Base-by-base conservation (phyloP, 768 basidiomycete genomes). In the Termitomyces sp. region DNA sequence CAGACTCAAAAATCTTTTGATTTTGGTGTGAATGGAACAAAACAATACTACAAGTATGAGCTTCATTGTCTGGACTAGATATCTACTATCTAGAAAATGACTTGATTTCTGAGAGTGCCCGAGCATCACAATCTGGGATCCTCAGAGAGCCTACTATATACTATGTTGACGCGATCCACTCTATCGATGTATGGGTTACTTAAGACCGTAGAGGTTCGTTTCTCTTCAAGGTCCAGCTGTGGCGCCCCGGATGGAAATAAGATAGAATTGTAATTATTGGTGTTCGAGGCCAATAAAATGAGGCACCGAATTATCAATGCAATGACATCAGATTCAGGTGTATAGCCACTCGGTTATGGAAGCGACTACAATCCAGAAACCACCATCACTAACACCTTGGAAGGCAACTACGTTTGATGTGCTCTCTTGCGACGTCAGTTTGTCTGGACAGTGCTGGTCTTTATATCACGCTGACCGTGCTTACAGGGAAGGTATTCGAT, bases 401-500 rank as follows among this genome's bases (percentile, higher is more conserved):
- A 48, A 45, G 29, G 4, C 50, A 15, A 15, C 50, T 37, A 36
- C 58, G 51, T 59, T 57, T 56, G 64, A 86, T 86, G 84, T 85
- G 84, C 73, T 82, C 81, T 65, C 79, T 83, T 47, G 77, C 80
- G 68, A 85, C 85, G 83, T 86, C 62, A 61, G 78, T 63, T 55
- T 53, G 60, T 62, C 59, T 68, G 49, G 61, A 62, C 62, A 40
- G 62, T 32, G 38, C 17, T 62, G 58, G 40, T 65, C 51, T 59
- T 60, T 54, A 60, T 60, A 64, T 46, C 74, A 69, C 67, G 31
- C 65, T 72, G 60, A 64, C 60, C 63, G 63, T 66, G 50, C 68
- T 60, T 60, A 43, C 76, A 91, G 89, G 68, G 87, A 89, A 81
- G 90, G 87, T 65, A 86, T 82, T 63, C 85, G 86, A 76, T 79